Evolutionary conservation across 306 rosid genomes (phyloP), one percentile per base, ranked within the genome.

Genomic region (Vicia faba): DNA sequence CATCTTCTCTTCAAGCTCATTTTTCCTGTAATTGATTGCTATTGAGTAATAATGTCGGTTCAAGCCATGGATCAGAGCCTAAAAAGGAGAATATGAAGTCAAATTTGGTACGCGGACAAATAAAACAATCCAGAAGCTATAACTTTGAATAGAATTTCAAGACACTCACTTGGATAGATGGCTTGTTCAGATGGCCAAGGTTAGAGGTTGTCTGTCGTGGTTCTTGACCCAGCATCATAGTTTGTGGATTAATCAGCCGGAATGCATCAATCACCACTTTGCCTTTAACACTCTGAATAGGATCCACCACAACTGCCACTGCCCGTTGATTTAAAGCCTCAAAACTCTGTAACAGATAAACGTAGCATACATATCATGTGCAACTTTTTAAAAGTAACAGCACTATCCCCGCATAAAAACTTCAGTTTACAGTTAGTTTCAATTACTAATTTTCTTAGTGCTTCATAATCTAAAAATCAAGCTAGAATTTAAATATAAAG

Each of bases 221-320:
- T 78, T 89, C 98, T 74, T 86, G 96, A 69, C 96, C 93, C 57
- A 92, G 89, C 98, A 93, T 83, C 98, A 92, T 88, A 19, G 96
- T 88, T 33, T 93, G 96, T 16, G 98, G 96, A 73, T 93, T 93
- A 66, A 93, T 89, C 43, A 93, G 80, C 64, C 96, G 96, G 73
- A 93, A 93, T 20, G 98, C 98, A 66, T 93, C 98, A 43, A 93
- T 93, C 67, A 88, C 96, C 77, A 93, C 96, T 81, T 89, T 92
- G 48, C 98, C 98, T 79, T 92, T 89, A 56, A 92, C 98, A 69
- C 96, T 87, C 71, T 89, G 98, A 72, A 93, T 86, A 13, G 98
- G 98, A 80, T 93, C 98, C 62, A 93, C 96, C 73, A 89, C 98
- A 55, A 93, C 98, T 19, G 95, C 98, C 54, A 92, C 97, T 75